These are phyloP conservation scores for Zychaea mexicana DNA, from an alignment of 371 early-diverging fungal species.

Conservation along the genomic window DNA sequence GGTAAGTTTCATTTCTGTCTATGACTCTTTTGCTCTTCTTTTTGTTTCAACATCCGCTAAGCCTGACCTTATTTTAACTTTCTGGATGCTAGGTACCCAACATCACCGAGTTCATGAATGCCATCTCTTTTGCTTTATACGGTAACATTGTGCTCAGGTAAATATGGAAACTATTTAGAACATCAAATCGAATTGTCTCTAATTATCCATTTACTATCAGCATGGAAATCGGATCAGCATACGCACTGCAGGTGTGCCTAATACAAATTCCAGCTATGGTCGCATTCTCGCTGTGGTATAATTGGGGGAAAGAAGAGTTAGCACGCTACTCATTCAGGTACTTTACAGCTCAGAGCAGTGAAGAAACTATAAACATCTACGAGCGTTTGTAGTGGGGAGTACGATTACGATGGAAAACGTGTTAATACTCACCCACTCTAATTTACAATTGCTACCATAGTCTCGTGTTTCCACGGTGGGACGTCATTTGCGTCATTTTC, in stretches of 20 bases:
- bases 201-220: slow-evolving; percentile 32
- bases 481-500: slow-evolving; percentile 84
- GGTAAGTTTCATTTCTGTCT: too few species aligned
- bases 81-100: slow-evolving; percentile 65
- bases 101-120: slow-evolving; percentile 97
- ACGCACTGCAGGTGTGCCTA: slow-evolving; percentile 94
- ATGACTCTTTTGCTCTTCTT: not conserved
- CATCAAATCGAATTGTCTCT: too few species aligned
- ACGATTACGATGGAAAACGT: not conserved
- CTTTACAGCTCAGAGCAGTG: not conserved
- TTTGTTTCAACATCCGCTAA: not conserved
- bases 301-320: slow-evolving; percentile 46
- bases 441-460: slow-evolving; percentile 42
- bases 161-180: too few species aligned
- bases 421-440: not conserved
- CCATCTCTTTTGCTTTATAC: slow-evolving; percentile 91
- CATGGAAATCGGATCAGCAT: slow-evolving; percentile 96
- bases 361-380: too few species aligned
- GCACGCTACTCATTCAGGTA: slow-evolving; percentile 49
- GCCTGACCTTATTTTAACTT: not conserved
- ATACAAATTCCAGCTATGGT: slow-evolving; percentile 94
- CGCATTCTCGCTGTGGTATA: slow-evolving; percentile 77
- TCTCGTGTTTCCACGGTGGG: slow-evolving; percentile 93
- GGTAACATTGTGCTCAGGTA: slow-evolving; percentile 89
- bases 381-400: too few species aligned